Evolutionary conservation across 1,284 basidiomycete genomes (phyloP), one percentile per base, ranked within the genome.

Genomic region (Naganishia sp.): DNA sequence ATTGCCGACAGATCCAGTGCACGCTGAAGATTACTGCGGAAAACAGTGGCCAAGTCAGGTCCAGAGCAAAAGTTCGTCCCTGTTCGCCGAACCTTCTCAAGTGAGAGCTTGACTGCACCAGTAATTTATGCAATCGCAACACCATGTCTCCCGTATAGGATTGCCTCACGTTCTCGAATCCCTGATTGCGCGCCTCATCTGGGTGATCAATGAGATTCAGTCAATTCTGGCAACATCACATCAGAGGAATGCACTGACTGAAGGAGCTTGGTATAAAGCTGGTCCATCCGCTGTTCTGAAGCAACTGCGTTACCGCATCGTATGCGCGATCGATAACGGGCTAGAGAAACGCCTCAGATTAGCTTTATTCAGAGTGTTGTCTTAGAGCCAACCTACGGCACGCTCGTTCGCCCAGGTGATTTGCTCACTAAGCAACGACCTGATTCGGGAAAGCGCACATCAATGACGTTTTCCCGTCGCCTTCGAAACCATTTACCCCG

Each of bases 1-100:
- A 92, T 82, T 72, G 90, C 92, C 16, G 87, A 86, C 2, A 99
- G 83, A 43, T 88, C 81, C 63, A 98, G 80, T 0, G 89, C 88
- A 16, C 85, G 83, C 72, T 88, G 87, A n/a, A 96, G 83, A 74
- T 95, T 92, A 64, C 92, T 94, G 72, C 15, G 69, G 21, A n/a
- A 49, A 44, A 11, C 23, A 42, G 25, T 1, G 43, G 64, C n/a
- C 52, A 55, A 33, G 42, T 55, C 48, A 49, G 63, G 33, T 7
- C 36, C 4, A 60, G 11, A 21, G 61, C 25, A 59, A 15, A 45
- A 23, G 4, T 18, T 2, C 6, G 11, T 3, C n/a, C 25, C 2
- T 7, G 43, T 3, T 6, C 21, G 18, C 21, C 42, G 25, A 36
- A 48, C 61, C 61, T 64, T 46, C 46, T 25, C 43, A 28, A 23